Evolutionary conservation across 1,284 basidiomycete species (phyloP), one percentile per base, ranked within the genome.

Genomic region (Trametes sp.): DNA sequence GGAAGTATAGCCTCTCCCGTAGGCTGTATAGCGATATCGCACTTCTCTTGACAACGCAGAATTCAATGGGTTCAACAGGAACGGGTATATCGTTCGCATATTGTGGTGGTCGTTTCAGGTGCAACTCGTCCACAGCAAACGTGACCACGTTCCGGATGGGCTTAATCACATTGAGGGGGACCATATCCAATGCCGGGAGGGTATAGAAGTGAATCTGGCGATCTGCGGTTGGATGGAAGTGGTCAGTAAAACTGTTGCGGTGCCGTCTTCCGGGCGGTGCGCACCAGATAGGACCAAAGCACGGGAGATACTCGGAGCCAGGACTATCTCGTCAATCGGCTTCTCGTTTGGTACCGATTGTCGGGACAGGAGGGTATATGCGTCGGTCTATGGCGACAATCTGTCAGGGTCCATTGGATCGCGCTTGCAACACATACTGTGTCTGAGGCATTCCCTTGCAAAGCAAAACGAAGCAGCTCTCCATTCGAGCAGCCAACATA

Each of bases 61-160:
- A 84, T 5, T 92, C 91, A 50, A 95, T 85, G 0, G 88, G 82
- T 2, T 88, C 85, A 4, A 78, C 66, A 9, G 81, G 76, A 29
- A 74, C 71, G 0, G 77, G 71, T 14, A 77, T 75, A 36, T 79
- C 76, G 49, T 78, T 74, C 21, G 75, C 72, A 6, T 83, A 76
- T 7, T 84, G 80, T 0, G 82, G 76, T 0, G 83, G 81, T 16
- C 87, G 83, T 33, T 78, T 80, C 52, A 93, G 80, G 63, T 93
- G 90, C 50, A 88, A 82, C 53, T 95, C 88, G 72, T 98, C 94
- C 1, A 96, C 87, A 0, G 92, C 87, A 63, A 96, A 87, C 0
- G 88, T 82, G 19, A 92, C 78, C 4, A 94, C 90, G 59, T 94
- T 89, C 44, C 94, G 85, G 29, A 97, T 83, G 1, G 93, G 89